Evolutionary conservation across 805 yeast genomes (phyloP).

Genomic region (Yamadazyma laniorum): DNA sequence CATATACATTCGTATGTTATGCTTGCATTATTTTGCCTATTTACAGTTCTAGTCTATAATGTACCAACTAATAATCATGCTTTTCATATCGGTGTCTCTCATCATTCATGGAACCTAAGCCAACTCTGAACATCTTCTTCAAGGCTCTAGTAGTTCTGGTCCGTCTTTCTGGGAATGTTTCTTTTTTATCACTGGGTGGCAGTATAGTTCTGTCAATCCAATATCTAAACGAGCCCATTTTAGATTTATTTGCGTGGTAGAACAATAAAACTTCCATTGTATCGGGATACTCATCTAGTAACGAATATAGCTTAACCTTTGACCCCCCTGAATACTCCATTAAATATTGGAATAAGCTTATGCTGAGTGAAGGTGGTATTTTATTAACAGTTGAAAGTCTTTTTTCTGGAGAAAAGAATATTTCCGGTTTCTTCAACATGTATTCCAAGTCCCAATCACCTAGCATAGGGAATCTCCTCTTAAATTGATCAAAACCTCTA

Average conservation of each 20-base stretch:
- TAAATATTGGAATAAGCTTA: constrained; percentile 18
- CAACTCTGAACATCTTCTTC: constrained; percentile 1
- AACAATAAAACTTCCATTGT: constrained; percentile 29
- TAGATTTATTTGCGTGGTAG: not conserved
- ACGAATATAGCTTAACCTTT: constrained; percentile 20
- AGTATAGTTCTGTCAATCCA: constrained; percentile 21
- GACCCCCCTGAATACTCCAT: constrained; percentile 18
- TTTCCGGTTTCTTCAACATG: constrained; percentile 22
- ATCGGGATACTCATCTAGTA: constrained; percentile 35
- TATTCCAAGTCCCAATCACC: constrained; percentile 11
- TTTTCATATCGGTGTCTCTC: not conserved
- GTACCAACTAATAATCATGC: no score
- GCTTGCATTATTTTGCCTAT: no score
- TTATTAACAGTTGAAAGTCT: constrained; percentile 22
- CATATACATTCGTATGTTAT: no score
- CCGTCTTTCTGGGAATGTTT: constrained; percentile 21
- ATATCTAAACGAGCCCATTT: constrained; percentile 20
- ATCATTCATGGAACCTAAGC: no score
- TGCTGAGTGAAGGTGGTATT: constrained; percentile 18
- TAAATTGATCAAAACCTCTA: not conserved
- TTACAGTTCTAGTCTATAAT: not conserved
- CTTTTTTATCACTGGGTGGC: constrained; percentile 16
- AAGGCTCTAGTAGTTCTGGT: constrained; percentile 25
- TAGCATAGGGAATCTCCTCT: constrained; percentile 6
- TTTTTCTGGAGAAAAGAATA: constrained; percentile 32